phyloP scores from a whole-genome alignment of 768 basidiomycete species.

The Pisolithus microcarpus region DNA sequence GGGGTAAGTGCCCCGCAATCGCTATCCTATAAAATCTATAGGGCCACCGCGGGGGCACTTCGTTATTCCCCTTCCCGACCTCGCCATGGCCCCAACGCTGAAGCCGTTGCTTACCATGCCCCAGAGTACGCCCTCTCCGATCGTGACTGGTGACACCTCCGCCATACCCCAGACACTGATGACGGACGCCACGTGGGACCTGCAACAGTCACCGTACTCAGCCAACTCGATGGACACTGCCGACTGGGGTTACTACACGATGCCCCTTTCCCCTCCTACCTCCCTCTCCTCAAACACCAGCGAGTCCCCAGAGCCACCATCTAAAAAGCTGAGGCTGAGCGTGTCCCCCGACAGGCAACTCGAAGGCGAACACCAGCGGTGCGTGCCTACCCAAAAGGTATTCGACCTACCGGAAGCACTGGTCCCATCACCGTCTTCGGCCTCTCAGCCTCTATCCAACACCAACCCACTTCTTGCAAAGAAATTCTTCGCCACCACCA shows the following conservation, averaged over 20 bases:
- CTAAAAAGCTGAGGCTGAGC: constrained; percentile 45
- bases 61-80: constrained; percentile 13
- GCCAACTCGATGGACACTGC: constrained; percentile 30
- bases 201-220: constrained; percentile 31
- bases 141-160: constrained; percentile 51
- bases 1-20: not conserved
- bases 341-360: constrained; percentile 37
- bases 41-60: constrained; percentile 9
- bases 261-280: constrained; percentile 42
- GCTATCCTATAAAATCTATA: constrained; percentile 6
- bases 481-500: constrained; percentile 42
- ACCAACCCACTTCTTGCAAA: constrained; percentile 26
- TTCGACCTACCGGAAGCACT: constrained; percentile 49
- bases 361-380: constrained; percentile 44
- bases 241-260: constrained; percentile 42
- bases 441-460: constrained; percentile 24
- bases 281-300: constrained; percentile 39
- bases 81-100: constrained; percentile 5
- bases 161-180: constrained; percentile 46
- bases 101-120: constrained; percentile 12
- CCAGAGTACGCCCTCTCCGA: constrained; percentile 37
- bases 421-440: constrained; percentile 30
- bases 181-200: constrained; percentile 44
- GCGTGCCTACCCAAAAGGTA: constrained; percentile 65
- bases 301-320: constrained; percentile 40